These are phyloP conservation scores for Globisporangium parvum DNA, from an alignment of 352 stramenopile genomes.

Conservation along the genomic window DNA sequence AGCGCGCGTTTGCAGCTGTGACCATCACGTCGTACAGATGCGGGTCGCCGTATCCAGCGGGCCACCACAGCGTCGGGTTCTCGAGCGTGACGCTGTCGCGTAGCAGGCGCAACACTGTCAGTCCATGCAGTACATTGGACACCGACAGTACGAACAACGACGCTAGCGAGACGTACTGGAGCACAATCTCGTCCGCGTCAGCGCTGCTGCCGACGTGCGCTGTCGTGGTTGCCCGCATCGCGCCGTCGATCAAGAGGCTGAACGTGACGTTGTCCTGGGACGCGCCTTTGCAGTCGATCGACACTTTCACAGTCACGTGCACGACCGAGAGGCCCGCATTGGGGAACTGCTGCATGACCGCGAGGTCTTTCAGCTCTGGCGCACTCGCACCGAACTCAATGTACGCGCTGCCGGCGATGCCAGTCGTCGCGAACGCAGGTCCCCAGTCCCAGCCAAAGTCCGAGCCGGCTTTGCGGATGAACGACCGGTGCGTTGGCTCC, in stretches of 20 bases:
- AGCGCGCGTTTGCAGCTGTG: conserved; percentile 20
- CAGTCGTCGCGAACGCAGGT: conserved; percentile 56
- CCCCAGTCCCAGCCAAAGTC: conserved; percentile 89
- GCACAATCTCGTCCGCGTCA: conserved; percentile 17
- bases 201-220: conserved; percentile 14
- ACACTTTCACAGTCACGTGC: conserved; percentile 30
- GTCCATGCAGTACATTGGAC: not conserved
- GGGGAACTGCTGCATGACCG: conserved; percentile 40
- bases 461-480: conserved; percentile 79
- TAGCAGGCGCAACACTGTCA: not conserved
- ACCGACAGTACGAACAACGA: too few species aligned
- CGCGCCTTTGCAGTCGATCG: conserved; percentile 19
- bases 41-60: conserved; percentile 45
- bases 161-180: conserved; percentile 24
- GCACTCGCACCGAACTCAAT: conserved; percentile 26
- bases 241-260: conserved; percentile 37
- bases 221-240: conserved; percentile 14
- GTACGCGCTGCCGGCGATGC: conserved; percentile 48
- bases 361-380: conserved; percentile 25
- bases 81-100: conserved; percentile 27
- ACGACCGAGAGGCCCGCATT: conserved; percentile 29
- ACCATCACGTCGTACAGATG: conserved; percentile 60
- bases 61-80: conserved; percentile 69
- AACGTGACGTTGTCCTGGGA: conserved; percentile 39
- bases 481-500: conserved; percentile 69